Evolutionary conservation across 495 filamentous ascomycete genomes (phyloP), one percentile per base, ranked within the genome.

Genomic region (Patellaria atrata): DNA sequence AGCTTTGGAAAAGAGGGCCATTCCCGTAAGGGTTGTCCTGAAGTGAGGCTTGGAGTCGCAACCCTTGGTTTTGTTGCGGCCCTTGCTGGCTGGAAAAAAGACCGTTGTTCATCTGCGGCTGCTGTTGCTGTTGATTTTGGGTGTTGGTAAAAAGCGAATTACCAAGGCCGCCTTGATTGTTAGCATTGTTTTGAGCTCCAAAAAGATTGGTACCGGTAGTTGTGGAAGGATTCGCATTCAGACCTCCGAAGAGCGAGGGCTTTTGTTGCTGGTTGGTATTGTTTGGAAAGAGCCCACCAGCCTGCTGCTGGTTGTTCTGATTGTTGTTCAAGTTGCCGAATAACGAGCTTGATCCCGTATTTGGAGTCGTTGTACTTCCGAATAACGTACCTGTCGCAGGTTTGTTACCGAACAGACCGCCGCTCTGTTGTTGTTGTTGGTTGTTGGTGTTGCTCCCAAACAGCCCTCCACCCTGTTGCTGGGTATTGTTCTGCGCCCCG

Each of bases 1-100:
- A 55, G 25, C 71, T 75, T 3, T 68, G 64, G 56, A 92, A 93
- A 10, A 96, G 67, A 2, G 79, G 79, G 49, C 74, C 63, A 35
- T 74, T 79, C 15, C 89, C 87, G 49, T 91, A 96, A 0, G 89
- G 83, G 26, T 76, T 62, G 31, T 82, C 81, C 29, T 71, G 73
- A 30, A 94, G 70, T 12, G 81, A 87, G n/a, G 76, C 68, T 39
- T 74, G 73, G 21, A 72, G 71, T n/a, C n/a, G n/a, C n/a, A n/a
- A n/a, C n/a, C n/a, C n/a, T n/a, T n/a, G n/a, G n/a, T n/a, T n/a
- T 22, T 64, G 59, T 38, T 66, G 61, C 12, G 10, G 24, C 20
- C 41, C 38, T 13, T 37, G 54, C 55, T 75, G 75, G n/a, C 61
- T 58, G 22, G 42, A 51, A 41, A 89, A 87, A 18, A 92, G 52